Evolutionary conservation across 1,284 basidiomycete species (phyloP).

Genomic region (Inonotus obliquus): DNA sequence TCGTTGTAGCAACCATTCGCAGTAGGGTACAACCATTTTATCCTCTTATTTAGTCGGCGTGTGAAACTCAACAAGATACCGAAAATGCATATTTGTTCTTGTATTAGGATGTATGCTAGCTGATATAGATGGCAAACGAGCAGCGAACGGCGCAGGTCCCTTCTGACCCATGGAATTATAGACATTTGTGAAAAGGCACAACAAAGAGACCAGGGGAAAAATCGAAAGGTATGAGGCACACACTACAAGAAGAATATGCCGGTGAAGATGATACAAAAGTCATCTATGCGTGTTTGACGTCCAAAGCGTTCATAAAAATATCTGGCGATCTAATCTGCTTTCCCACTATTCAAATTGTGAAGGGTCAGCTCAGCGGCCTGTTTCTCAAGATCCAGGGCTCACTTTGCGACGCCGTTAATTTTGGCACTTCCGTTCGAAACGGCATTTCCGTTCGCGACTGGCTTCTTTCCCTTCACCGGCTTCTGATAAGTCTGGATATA

Average conservation of each 20-base stretch:
- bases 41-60: not conserved
- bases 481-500: constrained; percentile 83
- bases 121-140: not conserved
- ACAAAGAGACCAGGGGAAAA: constrained; percentile 5
- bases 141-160: constrained; percentile 11
- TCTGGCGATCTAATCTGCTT: constrained; percentile 3
- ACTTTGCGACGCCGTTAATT: constrained; percentile 29
- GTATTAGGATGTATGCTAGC: constrained; percentile 3
- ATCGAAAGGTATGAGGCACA: constrained; percentile 14
- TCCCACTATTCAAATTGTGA: constrained; percentile 1
- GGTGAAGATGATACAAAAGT: constrained; percentile 4
- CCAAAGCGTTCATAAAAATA: constrained; percentile 1
- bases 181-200: constrained; percentile 6
- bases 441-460: constrained; percentile 33
- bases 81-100: not conserved
- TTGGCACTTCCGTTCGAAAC: constrained; percentile 25
- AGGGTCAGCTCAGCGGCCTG: not conserved
- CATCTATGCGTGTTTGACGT: constrained; percentile 9
- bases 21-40: not conserved
- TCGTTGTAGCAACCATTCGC: not conserved
- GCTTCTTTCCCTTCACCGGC: constrained; percentile 40
- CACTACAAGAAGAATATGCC: constrained; percentile 3
- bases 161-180: constrained; percentile 6
- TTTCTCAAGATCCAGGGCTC: constrained; percentile 19
- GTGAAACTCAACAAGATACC: not conserved